Evolutionary conservation across 2,329 filamentous ascomycete genomes (phyloP).

Genomic region (Colletotrichum aenigma): DNA sequence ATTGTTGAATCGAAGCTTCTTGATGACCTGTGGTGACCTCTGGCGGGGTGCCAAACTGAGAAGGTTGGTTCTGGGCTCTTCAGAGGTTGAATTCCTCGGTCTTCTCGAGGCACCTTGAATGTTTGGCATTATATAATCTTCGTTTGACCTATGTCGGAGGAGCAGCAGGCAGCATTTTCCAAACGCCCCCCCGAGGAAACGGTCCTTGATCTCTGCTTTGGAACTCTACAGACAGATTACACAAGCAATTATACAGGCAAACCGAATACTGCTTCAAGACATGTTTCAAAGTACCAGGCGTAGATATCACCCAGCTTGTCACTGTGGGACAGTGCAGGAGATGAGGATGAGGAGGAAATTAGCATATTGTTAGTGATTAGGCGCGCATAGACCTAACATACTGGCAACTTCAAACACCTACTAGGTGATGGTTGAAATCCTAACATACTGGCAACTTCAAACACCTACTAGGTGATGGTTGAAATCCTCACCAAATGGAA

Average conservation of each 20-base stretch:
- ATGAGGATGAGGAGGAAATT: no score
- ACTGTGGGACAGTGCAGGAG: background rate
- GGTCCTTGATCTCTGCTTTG: background rate
- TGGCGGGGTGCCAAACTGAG: background rate
- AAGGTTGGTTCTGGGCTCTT: background rate
- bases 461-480: no score
- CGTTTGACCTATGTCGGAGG: background rate
- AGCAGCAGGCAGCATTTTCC: background rate
- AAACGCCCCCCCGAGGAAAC: background rate
- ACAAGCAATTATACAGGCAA: background rate
- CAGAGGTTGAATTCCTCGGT: background rate
- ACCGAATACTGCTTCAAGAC: background rate
- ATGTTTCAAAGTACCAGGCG: background rate
- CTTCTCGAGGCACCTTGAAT: background rate
- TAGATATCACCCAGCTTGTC: background rate
- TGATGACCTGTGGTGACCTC: background rate
- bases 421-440: no score
- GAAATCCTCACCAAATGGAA: no score
- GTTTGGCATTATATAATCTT: background rate
- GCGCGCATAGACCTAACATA: no score
- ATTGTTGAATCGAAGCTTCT: background rate
- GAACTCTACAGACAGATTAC: background rate
- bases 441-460: no score
- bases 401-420: no score
- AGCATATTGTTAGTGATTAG: no score